Conservation (phyloP, 2,329 filamentous ascomycete genomes). For the Ophiostoma triangulosporum region DNA sequence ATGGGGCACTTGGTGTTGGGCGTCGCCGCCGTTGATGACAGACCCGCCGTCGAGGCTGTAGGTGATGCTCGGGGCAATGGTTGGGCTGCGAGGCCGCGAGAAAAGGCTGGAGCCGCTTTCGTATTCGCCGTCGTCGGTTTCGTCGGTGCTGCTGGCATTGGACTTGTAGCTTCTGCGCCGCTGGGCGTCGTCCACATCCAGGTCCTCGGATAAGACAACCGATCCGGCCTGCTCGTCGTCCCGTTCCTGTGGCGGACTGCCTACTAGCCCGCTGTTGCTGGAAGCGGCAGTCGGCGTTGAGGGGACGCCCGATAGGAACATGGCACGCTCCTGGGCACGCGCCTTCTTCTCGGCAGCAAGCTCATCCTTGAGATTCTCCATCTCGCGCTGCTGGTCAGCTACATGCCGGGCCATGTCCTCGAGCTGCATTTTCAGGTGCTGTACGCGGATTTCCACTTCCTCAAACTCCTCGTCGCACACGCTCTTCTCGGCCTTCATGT, state of each 20-base stretch:
- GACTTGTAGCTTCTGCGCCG: slow-evolving; percentile 29
- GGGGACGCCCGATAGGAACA: slow-evolving; percentile 17
- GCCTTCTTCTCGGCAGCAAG: slow-evolving; percentile 36
- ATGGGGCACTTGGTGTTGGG: slow-evolving; percentile 8
- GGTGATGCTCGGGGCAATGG: slow-evolving; percentile 25
- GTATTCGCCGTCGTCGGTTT: slow-evolving; percentile 27
- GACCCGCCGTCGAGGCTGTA: slow-evolving; percentile 3
- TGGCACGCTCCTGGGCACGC: slow-evolving; percentile 25
- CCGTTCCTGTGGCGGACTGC: not conserved
- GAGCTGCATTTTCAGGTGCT: slow-evolving; percentile 44
- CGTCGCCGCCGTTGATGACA: slow-evolving; percentile 9
- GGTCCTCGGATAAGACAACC: slow-evolving; percentile 32
- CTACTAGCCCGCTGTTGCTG: not conserved
- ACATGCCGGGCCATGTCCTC: slow-evolving; percentile 43
- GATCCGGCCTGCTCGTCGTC: slow-evolving; percentile 7
- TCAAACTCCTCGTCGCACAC: slow-evolving; percentile 41
- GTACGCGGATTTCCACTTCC: slow-evolving; percentile 38
- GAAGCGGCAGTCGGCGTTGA: not conserved
- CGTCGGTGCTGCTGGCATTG: slow-evolving; percentile 29
- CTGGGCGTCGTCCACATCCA: slow-evolving; percentile 37
- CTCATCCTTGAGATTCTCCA: slow-evolving; percentile 31
- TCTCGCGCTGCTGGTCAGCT: slow-evolving; percentile 37
- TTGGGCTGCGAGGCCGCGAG: slow-evolving; percentile 45
- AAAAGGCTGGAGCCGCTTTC: slow-evolving; percentile 42
- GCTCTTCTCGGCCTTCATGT: slow-evolving; percentile 39